Percentiles rank a stretch among this genome's conserved stretches.
phyloP scores from a whole-genome alignment of 2,329 filamentous ascomycete genomes.

The Dothideomycetes sp. region DNA sequence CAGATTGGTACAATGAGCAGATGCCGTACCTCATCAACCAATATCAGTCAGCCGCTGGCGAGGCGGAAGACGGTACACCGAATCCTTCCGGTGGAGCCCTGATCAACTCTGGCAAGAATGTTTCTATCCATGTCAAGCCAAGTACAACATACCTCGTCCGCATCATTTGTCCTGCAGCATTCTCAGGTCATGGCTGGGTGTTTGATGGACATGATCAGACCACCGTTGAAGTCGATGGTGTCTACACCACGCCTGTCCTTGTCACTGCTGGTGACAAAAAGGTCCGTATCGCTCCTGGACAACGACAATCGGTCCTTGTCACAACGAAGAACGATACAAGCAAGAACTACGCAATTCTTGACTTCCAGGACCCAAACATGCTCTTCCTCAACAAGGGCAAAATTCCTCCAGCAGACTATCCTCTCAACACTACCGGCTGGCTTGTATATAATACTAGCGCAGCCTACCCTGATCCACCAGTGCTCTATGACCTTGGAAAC shows the following conservation, averaged over 20 bases:
- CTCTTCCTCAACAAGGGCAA: constrained; percentile 44
- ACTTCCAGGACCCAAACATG: constrained; percentile 54
- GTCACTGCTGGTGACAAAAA: constrained; percentile 47
- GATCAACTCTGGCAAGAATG: constrained; percentile 52
- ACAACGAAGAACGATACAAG: constrained; percentile 48
- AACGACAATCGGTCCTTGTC: constrained; percentile 61
- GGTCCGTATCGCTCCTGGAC: constrained; percentile 51
- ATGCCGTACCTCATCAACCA: constrained; percentile 46
- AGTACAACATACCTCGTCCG: constrained; percentile 55
- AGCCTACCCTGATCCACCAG: constrained; percentile 28
- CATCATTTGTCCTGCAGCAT: constrained; percentile 61
- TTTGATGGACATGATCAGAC: constrained; percentile 57
- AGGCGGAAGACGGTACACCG: constrained; percentile 37
- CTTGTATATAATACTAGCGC: constrained; percentile 46
- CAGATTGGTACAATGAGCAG: constrained; percentile 63
- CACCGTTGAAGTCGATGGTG: constrained; percentile 64
- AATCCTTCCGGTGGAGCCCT: constrained; percentile 58
- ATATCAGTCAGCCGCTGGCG: constrained; percentile 39
- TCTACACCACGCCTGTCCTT: constrained; percentile 50
- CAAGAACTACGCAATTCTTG: constrained; percentile 53
- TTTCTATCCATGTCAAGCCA: constrained; percentile 36
- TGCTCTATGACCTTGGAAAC: constrained; percentile 48
- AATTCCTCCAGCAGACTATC: constrained; percentile 44
- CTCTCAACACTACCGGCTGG: constrained; percentile 52
- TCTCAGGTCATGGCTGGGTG: constrained; percentile 58